A percentile compares a stretch with the other conserved stretches of the same genome.
phyloP scores from a whole-genome alignment of 805 yeast genomes.

The Brettanomyces naardenensis region DNA sequence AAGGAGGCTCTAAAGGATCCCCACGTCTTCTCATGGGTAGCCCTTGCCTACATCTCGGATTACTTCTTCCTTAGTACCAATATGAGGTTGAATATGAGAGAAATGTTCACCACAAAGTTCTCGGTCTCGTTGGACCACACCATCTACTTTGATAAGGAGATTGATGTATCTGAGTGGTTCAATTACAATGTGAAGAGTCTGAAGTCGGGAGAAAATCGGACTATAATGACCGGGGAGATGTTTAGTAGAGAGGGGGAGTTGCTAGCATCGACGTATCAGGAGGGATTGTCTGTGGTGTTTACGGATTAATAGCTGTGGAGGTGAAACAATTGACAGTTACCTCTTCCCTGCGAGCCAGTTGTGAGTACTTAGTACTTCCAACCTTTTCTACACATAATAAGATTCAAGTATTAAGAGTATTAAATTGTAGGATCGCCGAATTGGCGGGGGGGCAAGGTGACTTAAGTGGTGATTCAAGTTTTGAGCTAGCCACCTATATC shows the following conservation, averaged over 20 bases:
- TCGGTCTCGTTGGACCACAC: conserved; percentile 61
- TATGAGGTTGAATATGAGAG: conserved; percentile 42
- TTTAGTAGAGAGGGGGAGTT: conserved; percentile 41
- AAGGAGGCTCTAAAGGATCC: conserved; percentile 19
- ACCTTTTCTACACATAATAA: background rate
- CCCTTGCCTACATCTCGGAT: conserved; percentile 54
- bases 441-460: too few species aligned
- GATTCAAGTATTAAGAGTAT: too few species aligned
- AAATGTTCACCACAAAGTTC: conserved; percentile 37
- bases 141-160: conserved; percentile 53
- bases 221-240: conserved; percentile 51
- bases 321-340: too few species aligned
- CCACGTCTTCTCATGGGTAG: conserved; percentile 41
- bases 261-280: conserved; percentile 58
- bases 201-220: conserved; percentile 44
- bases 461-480: too few species aligned
- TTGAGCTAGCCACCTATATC: too few species aligned
- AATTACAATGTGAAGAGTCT: conserved; percentile 40
- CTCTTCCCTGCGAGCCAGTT: background rate
- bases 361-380: background rate
- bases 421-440: too few species aligned
- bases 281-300: conserved; percentile 41
- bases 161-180: conserved; percentile 38
- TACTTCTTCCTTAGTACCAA: conserved; percentile 44
- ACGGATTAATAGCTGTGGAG: conserved; percentile 9